Evolutionary conservation across 2,329 filamentous ascomycete species (phyloP).

Genomic region (Beauveria medogensis): DNA sequence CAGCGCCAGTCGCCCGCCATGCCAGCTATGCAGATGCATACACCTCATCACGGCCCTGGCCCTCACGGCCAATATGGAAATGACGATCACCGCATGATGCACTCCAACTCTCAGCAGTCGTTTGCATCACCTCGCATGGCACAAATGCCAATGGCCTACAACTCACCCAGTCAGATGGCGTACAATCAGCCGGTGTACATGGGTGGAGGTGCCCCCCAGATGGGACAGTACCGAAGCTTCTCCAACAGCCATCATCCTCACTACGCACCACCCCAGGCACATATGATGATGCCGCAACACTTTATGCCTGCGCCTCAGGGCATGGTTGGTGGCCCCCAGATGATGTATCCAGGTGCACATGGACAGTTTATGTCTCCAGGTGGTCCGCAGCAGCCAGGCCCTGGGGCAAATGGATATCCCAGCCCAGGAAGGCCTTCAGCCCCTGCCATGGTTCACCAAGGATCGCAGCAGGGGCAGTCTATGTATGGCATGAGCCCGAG

Average conservation of each 20-base stretch:
- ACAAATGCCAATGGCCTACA: conserved; percentile 62
- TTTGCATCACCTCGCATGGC: conserved; percentile 77
- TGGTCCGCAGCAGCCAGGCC: conserved; percentile 49
- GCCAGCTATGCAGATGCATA: conserved; percentile 68
- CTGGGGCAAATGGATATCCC: conserved; percentile 71
- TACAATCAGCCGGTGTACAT: conserved; percentile 68
- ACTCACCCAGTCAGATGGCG: conserved; percentile 59
- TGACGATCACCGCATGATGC: conserved; percentile 85
- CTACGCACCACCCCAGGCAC: conserved; percentile 63
- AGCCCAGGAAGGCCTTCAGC: conserved; percentile 74
- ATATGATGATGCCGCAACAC: conserved; percentile 77
- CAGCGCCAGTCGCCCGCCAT: conserved; percentile 67
- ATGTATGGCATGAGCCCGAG: conserved; percentile 70
- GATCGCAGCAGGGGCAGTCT: conserved; percentile 82
- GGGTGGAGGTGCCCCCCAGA: conserved; percentile 60
- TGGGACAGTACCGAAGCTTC: conserved; percentile 61
- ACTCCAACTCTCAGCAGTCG: conserved; percentile 72
- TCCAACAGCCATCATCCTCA: conserved; percentile 53
- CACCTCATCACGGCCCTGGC: conserved; percentile 60
- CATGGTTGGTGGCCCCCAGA: conserved; percentile 62
- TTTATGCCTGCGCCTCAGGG: conserved; percentile 68
- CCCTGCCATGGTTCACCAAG: conserved; percentile 90
- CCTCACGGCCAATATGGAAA: conserved; percentile 60
- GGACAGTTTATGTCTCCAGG: conserved; percentile 56
- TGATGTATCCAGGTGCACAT: conserved; percentile 70